Conservation (phyloP, 2,329 filamentous ascomycete genomes). For the Fusarium siculi region DNA sequence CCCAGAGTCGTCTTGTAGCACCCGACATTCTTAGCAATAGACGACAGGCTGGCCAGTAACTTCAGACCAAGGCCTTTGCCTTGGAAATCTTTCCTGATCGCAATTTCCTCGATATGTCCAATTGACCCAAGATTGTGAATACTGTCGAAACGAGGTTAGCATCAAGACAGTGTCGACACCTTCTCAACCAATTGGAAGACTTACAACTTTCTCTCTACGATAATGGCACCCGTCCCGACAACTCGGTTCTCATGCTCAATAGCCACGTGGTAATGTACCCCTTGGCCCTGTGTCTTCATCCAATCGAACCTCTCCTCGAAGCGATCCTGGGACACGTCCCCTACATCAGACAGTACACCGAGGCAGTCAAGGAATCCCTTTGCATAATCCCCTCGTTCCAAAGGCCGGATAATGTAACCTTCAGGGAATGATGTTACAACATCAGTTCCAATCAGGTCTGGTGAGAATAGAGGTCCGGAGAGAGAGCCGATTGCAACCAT, state of each 20-base stretch:
- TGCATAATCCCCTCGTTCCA: not conserved
- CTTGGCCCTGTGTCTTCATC: not conserved
- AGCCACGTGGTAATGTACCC: not conserved
- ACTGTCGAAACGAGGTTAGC: not conserved
- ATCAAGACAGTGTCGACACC: not conserved
- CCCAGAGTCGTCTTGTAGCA: not conserved
- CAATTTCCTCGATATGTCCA: not conserved
- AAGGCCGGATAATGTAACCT: not conserved
- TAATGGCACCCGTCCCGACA: not conserved
- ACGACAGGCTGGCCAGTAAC: not conserved
- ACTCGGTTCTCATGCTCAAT: not conserved
- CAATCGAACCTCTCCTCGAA: not conserved
- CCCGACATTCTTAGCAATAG: not conserved
- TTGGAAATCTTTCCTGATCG: not conserved
- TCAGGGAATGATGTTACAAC: not conserved
- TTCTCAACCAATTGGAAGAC: fast-evolving
- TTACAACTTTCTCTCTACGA: not conserved
- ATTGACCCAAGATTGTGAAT: not conserved
- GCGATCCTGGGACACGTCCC: not conserved
- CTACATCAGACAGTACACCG: not conserved
- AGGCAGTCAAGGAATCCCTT: not conserved
- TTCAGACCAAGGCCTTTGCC: not conserved
- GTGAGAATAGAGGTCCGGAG: not conserved
- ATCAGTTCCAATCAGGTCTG: not conserved
- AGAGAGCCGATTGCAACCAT: not conserved